phyloP scores from a whole-genome alignment of 2,329 filamentous ascomycete genomes.

The Coniochaeta ligniaria region DNA sequence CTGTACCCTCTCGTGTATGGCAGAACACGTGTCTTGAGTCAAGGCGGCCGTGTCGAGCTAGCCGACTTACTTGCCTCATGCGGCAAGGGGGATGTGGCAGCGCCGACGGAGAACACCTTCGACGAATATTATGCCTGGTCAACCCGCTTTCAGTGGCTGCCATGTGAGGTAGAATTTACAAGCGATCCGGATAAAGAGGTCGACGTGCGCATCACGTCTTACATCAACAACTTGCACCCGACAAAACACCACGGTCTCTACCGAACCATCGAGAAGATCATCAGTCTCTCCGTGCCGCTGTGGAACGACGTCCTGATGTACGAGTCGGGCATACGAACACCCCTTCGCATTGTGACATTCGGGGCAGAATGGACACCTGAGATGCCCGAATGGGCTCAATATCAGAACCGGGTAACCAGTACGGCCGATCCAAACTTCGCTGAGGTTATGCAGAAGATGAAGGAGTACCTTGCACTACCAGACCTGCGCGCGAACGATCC shows the following conservation, averaged over 20 bases:
- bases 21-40: slow-evolving; percentile 21
- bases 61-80: background rate
- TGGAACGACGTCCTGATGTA: slow-evolving; percentile 4
- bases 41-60: slow-evolving; percentile 1
- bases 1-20: slow-evolving; percentile 44
- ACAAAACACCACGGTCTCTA: slow-evolving; percentile 6
- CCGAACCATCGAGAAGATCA: slow-evolving; percentile 8
- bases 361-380: background rate
- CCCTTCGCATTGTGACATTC: background rate
- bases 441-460: slow-evolving; percentile 9
- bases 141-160: slow-evolving; percentile 11
- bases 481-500: slow-evolving; percentile 12
- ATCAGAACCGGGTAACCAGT: background rate
- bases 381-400: slow-evolving; percentile 1
- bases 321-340: background rate
- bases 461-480: slow-evolving; percentile 1
- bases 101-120: background rate
- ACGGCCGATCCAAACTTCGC: slow-evolving; percentile 2
- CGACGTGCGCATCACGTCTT: slow-evolving; percentile 7
- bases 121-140: slow-evolving; percentile 2
- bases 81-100: slow-evolving; percentile 5
- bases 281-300: slow-evolving; percentile 4
- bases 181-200: slow-evolving; percentile 2
- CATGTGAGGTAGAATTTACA: slow-evolving; percentile 8
- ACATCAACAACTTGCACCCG: slow-evolving; percentile 12